Evolutionary conservation across 352 stramenopile genomes (phyloP).

Genomic region (Phytophthora sansomeana): DNA sequence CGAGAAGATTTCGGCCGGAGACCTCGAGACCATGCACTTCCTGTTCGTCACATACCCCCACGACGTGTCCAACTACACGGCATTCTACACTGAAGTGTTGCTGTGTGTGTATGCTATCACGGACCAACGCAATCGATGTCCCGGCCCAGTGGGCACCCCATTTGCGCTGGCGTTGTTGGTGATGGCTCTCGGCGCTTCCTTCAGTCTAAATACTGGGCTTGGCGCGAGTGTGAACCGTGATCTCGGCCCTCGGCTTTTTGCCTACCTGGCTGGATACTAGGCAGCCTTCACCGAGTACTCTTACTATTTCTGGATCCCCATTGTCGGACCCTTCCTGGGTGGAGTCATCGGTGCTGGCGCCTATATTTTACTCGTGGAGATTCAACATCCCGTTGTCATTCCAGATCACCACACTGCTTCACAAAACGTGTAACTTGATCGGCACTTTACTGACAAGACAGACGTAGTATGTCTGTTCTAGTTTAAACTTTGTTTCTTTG

Average conservation of each 20-base stretch:
- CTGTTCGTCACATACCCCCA: slow-evolving; percentile 21
- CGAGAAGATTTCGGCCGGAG: slow-evolving; percentile 1
- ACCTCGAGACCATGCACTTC: background rate
- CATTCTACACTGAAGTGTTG: slow-evolving; percentile 31
- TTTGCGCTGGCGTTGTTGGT: slow-evolving; percentile 37
- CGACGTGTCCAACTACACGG: slow-evolving; percentile 13
- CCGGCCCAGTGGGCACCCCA: slow-evolving; percentile 20
- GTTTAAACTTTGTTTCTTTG: too few relatives aligned
- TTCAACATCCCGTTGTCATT: too few relatives aligned
- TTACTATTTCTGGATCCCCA: slow-evolving; percentile 69
- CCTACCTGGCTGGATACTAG: slow-evolving; percentile 43
- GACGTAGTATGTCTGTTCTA: too few relatives aligned
- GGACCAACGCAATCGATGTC: slow-evolving; percentile 31
- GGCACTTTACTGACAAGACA: too few relatives aligned
- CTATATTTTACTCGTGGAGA: slow-evolving; percentile 59
- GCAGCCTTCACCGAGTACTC: background rate
- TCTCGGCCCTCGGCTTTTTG: slow-evolving; percentile 46
- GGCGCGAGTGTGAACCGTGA: slow-evolving; percentile 48
- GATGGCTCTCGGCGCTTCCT: slow-evolving; percentile 38
- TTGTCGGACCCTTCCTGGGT: slow-evolving; percentile 54
- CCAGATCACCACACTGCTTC: too few relatives aligned
- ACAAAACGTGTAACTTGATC: too few relatives aligned
- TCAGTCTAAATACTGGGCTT: slow-evolving; percentile 46
- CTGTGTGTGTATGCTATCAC: slow-evolving; percentile 32
- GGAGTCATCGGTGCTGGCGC: slow-evolving; percentile 50